Evolutionary conservation across 1,139 yeast genomes (phyloP), one percentile per base, ranked within the genome.

Genomic region (Hansenula sp.): DNA sequence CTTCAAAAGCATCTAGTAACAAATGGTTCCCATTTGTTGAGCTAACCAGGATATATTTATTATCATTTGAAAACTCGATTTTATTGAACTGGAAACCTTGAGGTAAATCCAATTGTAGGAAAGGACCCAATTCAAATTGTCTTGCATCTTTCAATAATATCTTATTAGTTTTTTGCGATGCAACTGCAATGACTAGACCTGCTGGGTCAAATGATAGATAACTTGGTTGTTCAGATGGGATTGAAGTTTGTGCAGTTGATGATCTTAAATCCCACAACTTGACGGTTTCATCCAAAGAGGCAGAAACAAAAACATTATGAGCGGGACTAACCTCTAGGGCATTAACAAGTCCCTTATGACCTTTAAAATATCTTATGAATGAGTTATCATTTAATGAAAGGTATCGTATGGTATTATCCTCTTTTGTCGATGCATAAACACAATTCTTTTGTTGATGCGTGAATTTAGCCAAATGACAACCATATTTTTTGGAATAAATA

Each of bases 401-500:
- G 56, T 86, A 84, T 50, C 98, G 66, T 30, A 84, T 76, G 39
- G 84, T 84, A 58, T 91, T 81, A 51, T 87, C 84, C 33, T 71
- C 80, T 58, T 81, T 77, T 0, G 98, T 88, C 4, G 96, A 85
- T 1, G 96, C 91, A 59, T 87, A 89, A 5, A 93, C 70, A 57
- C 94, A 84, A 53, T 84, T 81, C 45, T 80, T 74, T 36, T 81
- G 84, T 38, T 77, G 74, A 57, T 89, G 96, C 1, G 96, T 83
- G 62, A 93, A 93, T 40, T 81, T 72, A 2, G 96, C 97, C 36
- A 88, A 66, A 58, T 88, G 90, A 46, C 91, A 89, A 0, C 99
- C 99, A 56, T 93, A 93, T 60, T 93, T 93, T 65, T 89, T 93
- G 21, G 95, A 84, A 51, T 80, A 84, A 6, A 88, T 75, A 7